Base-by-base conservation (phyloP, 148 eudicot genomes). In the Vaccinium darrowii region DNA sequence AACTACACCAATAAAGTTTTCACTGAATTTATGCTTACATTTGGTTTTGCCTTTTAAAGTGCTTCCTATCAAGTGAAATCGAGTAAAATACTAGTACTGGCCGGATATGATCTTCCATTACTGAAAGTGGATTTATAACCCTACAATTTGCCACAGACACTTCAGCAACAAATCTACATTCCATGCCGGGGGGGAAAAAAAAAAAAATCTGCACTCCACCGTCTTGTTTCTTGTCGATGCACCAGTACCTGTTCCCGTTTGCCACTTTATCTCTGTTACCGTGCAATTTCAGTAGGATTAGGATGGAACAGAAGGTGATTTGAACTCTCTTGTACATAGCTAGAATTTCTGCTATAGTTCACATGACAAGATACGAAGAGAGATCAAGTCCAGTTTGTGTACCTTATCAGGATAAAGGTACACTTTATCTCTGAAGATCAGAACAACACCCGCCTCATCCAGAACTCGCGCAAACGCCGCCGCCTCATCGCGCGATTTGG, bases 351-450 rank as follows among this genome's bases (percentile, higher is more conserved):
- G 5, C 47, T 43, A 43, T 0, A 43, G 47, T 8, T 65, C 72
- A 8, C 27, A 65, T 73, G 43, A 30, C 33, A 7, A 54, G 76
- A 39, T 23, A 50, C 19, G 15, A 63, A 19, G 23, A 63, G 27
- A n/a, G 12, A 63, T 63, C 27, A 63, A 63, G 71, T 0, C 27
- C 13, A 63, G 3, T 25, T 4, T 3, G 2, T 49, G 8, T 74
- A 96, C 98, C 98, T 94, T 93, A 82, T 94, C 94, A 16, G 98
- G 98, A 85, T 96, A 97, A 49, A 96, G 94, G 57, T 96, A 93
- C 52, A 94, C 94, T 86, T 92, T 93, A 85, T 96, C 98, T 72
- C 98, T 85, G 69, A 93, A 93, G 54, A 96, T 89, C 67, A 96
- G 87, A 75, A 96, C 90, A 56, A 94, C 98, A 11, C 98, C 99